Conservation (phyloP, 495 filamentous ascomycete genomes). For the Aspergillus saccharolyticus region DNA sequence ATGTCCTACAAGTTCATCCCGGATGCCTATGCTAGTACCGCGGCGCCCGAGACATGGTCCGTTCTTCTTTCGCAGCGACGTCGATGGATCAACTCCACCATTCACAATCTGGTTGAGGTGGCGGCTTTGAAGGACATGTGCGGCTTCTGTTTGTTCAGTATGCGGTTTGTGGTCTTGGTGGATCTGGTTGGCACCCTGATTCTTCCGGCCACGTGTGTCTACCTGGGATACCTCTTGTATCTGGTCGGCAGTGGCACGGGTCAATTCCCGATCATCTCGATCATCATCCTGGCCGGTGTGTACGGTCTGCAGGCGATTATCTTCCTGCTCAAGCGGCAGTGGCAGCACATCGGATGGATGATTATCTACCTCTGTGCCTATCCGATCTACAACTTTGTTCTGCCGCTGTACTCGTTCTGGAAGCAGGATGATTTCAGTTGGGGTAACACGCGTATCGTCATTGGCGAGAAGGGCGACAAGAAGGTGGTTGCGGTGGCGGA, state of each 20-base stretch:
- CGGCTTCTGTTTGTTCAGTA: conserved; percentile 98
- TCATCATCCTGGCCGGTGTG: conserved; percentile 81
- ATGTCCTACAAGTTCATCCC: conserved; percentile 97
- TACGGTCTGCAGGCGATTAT: conserved; percentile 95
- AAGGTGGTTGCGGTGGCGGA: conserved; percentile 83
- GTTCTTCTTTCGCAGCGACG: conserved; percentile 91
- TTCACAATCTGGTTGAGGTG: conserved; percentile 91
- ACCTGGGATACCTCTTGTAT: conserved; percentile 88
- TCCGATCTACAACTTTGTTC: conserved; percentile 86
- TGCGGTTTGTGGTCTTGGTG: conserved; percentile 95
- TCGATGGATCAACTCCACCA: conserved; percentile 97
- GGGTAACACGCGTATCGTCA: conserved; percentile 96
- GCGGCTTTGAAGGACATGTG: conserved; percentile 86
- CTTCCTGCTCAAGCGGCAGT: conserved; percentile 92
- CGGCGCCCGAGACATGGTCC: conserved; percentile 88
- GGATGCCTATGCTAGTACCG: conserved; percentile 86
- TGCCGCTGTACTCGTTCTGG: conserved; percentile 98
- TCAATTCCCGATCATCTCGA: conserved; percentile 78
- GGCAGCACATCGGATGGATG: conserved; percentile 99
- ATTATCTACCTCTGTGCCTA: conserved; percentile 93
- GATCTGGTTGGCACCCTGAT: conserved; percentile 93
- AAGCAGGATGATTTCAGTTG: conserved; percentile 97
- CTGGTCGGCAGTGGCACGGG: conserved; percentile 62
- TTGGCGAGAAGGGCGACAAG: conserved; percentile 87
- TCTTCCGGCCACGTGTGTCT: conserved; percentile 84